These are phyloP conservation scores for Exserohilum turcica DNA, from an alignment of 2,329 filamentous ascomycete species.

Conservation along the genomic window DNA sequence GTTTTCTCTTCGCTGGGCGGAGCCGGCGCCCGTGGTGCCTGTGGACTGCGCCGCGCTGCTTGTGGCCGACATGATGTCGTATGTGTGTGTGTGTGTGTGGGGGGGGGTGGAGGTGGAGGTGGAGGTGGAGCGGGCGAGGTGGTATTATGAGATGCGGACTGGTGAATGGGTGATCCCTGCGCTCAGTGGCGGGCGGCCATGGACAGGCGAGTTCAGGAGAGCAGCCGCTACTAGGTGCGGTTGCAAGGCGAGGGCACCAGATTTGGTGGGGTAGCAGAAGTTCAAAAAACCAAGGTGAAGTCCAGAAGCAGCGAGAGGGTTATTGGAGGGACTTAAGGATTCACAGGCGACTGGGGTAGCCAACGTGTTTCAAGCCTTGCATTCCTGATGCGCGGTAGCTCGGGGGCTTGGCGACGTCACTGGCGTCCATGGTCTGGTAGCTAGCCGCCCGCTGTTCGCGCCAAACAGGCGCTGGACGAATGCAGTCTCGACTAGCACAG, in stretches of 20 bases:
- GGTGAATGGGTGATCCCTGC: conserved; percentile 12
- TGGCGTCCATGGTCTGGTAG: conserved; percentile 6
- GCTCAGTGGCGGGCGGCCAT: conserved; percentile 13
- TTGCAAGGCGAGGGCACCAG: not conserved
- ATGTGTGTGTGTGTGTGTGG: too few species aligned
- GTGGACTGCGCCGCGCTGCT: conserved; percentile 3
- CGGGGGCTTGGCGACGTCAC: conserved; percentile 20
- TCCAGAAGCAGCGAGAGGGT: conserved; percentile 4
- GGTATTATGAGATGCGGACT: conserved; percentile 4
- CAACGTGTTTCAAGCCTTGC: conserved; percentile 21
- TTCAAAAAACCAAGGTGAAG: conserved; percentile 6
- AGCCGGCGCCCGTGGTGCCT: conserved; percentile 8
- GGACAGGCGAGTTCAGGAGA: not conserved
- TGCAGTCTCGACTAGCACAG: not conserved
- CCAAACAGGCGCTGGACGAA: conserved; percentile 9
- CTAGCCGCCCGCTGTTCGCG: conserved; percentile 15
- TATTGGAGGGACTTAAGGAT: conserved; percentile 11
- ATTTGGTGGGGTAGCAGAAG: not conserved
- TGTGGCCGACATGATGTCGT: conserved; percentile 14
- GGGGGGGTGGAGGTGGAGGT: too few species aligned
- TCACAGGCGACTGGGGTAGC: conserved; percentile 9
- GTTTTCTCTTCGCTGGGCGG: conserved; percentile 25
- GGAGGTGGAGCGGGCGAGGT: conserved; percentile 2
- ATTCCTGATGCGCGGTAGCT: conserved; percentile 15
- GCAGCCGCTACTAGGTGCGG: conserved; percentile 4